Evolutionary conservation across 2,329 filamentous ascomycete genomes (phyloP).

Genomic region (Orbilia oligospora): DNA sequence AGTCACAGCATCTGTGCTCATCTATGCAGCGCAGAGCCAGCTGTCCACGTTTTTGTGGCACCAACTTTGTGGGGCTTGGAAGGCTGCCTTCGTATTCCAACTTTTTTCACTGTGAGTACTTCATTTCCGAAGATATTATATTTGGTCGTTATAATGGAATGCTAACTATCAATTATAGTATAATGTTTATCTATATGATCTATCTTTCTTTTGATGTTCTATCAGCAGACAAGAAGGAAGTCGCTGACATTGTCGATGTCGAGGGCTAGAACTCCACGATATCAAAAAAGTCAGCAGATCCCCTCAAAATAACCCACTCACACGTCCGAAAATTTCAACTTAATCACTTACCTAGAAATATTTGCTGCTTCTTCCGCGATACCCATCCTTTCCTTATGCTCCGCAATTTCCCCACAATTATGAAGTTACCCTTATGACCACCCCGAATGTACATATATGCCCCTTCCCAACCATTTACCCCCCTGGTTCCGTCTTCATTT

Average conservation of each 20-base stretch:
- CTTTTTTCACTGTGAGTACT: conserved; percentile 49
- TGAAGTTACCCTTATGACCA: conserved; percentile 1
- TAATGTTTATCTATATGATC: conserved; percentile 55
- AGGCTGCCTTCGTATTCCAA: conserved; percentile 58
- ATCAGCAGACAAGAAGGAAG: conserved; percentile 41
- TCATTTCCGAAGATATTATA: not conserved
- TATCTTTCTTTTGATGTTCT: conserved; percentile 56
- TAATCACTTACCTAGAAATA: conserved; percentile 9
- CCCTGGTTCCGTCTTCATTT: not conserved
- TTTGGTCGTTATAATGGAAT: not conserved
- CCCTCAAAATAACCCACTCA: not conserved
- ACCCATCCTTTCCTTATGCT: conserved; percentile 15
- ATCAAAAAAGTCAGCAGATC: not conserved
- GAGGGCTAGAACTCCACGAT: conserved; percentile 43
- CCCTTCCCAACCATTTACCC: not conserved
- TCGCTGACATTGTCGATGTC: conserved; percentile 48
- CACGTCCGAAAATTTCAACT: not conserved
- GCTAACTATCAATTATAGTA: conserved; percentile 12
- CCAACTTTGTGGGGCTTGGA: conserved; percentile 58
- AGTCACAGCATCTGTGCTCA: conserved; percentile 40
- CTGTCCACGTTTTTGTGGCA: conserved; percentile 58
- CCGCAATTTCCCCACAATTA: not conserved
- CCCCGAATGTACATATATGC: conserved; percentile 28
- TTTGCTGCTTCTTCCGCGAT: conserved; percentile 17
- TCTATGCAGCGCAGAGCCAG: conserved; percentile 54